phyloP scores from a whole-genome alignment of 805 yeast genomes.

The Yamadazyma olivae region DNA sequence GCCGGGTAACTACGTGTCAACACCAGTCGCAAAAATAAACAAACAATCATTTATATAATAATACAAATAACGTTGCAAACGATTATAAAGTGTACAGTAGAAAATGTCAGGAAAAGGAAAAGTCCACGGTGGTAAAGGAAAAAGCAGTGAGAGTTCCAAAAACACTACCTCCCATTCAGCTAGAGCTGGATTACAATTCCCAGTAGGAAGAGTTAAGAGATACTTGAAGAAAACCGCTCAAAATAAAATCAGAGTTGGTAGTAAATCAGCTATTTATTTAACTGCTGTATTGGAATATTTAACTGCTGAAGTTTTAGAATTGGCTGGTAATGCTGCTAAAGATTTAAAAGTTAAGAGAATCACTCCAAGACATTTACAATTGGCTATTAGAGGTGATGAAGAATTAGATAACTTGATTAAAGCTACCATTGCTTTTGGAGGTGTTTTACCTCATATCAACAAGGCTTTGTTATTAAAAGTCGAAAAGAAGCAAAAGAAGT shows the following conservation, averaged over 20 bases:
- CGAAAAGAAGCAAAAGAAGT: constrained; percentile 45
- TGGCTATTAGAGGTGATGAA: constrained; percentile 97
- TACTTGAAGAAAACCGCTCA: constrained; percentile 89
- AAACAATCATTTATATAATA: background rate
- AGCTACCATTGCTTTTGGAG: constrained; percentile 97
- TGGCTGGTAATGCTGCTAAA: constrained; percentile 98
- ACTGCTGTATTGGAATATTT: constrained; percentile 95
- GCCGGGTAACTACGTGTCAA: constrained; percentile 2
- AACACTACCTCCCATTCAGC: constrained; percentile 85
- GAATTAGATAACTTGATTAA: constrained; percentile 91
- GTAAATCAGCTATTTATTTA: constrained; percentile 84
- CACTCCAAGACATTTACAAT: constrained; percentile 94
- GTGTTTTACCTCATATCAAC: constrained; percentile 94
- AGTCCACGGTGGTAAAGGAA: constrained; percentile 96
- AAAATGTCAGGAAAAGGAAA: constrained; percentile 90
- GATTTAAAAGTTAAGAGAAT: constrained; percentile 94
- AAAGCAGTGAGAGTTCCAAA: constrained; percentile 71
- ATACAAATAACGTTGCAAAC: no score
- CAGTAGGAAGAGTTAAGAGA: constrained; percentile 98
- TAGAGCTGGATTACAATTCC: constrained; percentile 93
- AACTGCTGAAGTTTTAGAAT: constrained; percentile 94
- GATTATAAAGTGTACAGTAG: no score
- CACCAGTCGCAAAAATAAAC: constrained; percentile 2
- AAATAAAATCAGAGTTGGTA: constrained; percentile 78
- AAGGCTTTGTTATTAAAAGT: constrained; percentile 76